These are phyloP conservation scores for Pseudocercospora crystallina DNA, from an alignment of 2,329 filamentous ascomycete species.

Conservation along the genomic window DNA sequence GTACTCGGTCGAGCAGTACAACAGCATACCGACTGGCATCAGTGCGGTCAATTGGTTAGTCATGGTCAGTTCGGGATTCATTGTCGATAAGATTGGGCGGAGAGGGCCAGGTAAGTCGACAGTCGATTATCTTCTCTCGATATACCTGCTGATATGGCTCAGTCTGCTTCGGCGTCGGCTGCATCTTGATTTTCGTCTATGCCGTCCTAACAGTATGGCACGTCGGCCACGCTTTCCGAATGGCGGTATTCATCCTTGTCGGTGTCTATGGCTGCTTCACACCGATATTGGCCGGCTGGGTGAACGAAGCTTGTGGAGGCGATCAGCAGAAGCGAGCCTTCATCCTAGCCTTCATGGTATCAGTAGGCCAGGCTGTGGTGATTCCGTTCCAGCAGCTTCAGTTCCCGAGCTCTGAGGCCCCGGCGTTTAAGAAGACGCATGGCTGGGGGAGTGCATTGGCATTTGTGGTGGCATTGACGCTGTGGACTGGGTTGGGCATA, in stretches of 20 bases:
- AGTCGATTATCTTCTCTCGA: too few relatives aligned
- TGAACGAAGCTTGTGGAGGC: neutral
- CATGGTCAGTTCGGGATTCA: slow-evolving; percentile 1
- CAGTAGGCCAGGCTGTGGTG: neutral
- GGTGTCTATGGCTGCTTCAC: slow-evolving; percentile 4
- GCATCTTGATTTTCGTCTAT: neutral
- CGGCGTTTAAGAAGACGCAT: neutral
- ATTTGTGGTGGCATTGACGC: neutral
- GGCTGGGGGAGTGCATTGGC: slow-evolving; percentile 2
- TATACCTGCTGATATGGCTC: too few relatives aligned
- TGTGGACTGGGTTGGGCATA: neutral
- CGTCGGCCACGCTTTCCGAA: neutral
- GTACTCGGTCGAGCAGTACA: slow-evolving; percentile 10
- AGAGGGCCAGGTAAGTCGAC: too few relatives aligned
- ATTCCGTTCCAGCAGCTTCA: slow-evolving; percentile 3
- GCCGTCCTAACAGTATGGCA: neutral
- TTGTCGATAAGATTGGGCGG: neutral
- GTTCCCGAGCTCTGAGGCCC: neutral
- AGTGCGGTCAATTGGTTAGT: slow-evolving; percentile 3
- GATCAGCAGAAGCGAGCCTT: slow-evolving; percentile 6
- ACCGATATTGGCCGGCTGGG: neutral
- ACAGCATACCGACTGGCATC: slow-evolving; percentile 10
- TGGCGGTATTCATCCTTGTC: neutral
- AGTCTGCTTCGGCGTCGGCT: neutral
- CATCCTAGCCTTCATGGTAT: slow-evolving; percentile 2